Base-by-base conservation (phyloP, 2,329 filamentous ascomycete genomes). In the Emergomyces pasteurianus region DNA sequence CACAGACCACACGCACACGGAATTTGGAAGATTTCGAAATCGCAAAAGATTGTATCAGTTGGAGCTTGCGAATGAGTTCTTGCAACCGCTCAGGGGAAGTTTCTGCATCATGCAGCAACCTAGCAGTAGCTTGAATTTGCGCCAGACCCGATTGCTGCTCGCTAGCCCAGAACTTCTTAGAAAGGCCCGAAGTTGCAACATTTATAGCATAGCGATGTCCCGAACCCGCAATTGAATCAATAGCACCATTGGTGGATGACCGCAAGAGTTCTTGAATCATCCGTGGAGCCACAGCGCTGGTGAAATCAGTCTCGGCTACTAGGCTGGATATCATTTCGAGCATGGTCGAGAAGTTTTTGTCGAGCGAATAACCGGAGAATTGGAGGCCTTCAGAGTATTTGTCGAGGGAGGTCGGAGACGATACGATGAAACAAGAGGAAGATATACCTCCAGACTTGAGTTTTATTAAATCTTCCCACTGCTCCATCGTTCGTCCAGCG, bases 391-490 rank as follows among this genome's bases (percentile, higher is more conserved):
- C 94, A 21, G 83, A 85, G 9, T 86, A 88, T 31, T 82, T 78
- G 36, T 82, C 80, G 60, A 89, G 84, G 65, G 92, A 84, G 1
- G 81, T 81, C 0, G 92, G 90, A 2, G 86, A 90, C 0, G 92
- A 84, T 0, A 87, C 86, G n/a, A 87, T 84, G 74, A 95, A 89
- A 67, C 96, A 92, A 1, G 88, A 86, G 18, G 95, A 86, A 2
- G 86, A 89, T 43, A 99, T 83, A 10, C 94, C 94, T 23, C 94
- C 94, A 1, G 94, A 97, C 77, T 95, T 95, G 36, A 97, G 81
- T 74, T 97, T 97, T 73, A 99, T 96, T 60, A 92, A 76, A 70
- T 97, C 94, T 74, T 99, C 94, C 58, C 97, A 83, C 73, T 96
- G 86, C 73, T 96, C 94, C 88, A 96, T 96, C 0, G 86, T 86